A percentile compares a stretch with the other conserved stretches of the same genome.
phyloP scores from a whole-genome alignment of 2,329 filamentous ascomycete genomes.

The Trichoderma breve region DNA sequence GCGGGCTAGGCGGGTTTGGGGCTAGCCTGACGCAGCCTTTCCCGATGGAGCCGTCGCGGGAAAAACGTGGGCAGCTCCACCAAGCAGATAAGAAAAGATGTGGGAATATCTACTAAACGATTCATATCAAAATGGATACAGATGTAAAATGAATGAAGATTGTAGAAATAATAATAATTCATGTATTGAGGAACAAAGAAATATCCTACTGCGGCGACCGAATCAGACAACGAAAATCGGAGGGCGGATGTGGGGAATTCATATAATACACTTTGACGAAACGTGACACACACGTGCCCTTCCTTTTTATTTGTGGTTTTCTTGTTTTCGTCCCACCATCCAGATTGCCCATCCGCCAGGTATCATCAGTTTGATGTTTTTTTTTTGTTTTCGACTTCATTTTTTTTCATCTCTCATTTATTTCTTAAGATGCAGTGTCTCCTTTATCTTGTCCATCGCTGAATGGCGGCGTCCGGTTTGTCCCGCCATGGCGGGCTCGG shows the following conservation, averaged over 20 bases:
- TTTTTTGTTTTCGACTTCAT: background rate
- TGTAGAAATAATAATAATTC: background rate
- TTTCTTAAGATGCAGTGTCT: conserved; percentile 20
- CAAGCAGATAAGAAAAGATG: background rate
- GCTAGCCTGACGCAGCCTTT: conserved; percentile 1
- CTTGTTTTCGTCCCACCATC: background rate
- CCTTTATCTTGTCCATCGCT: conserved; percentile 20
- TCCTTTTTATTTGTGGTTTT: background rate
- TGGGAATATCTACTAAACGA: background rate
- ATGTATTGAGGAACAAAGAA: background rate
- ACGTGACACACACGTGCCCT: background rate
- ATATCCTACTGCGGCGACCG: background rate
- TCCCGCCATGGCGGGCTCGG: background rate
- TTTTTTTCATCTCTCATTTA: background rate
- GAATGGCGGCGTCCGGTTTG: conserved; percentile 4
- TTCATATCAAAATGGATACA: background rate
- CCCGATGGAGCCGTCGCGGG: conserved; percentile 7
- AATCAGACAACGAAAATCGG: background rate
- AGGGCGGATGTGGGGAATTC: background rate
- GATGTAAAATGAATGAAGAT: background rate
- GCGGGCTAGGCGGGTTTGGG: background rate
- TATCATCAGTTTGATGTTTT: background rate
- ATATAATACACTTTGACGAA: background rate
- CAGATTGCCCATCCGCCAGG: background rate
- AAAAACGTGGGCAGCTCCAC: conserved; percentile 17